Conservation (phyloP, 768 basidiomycete species). For the Termitomyces bulborhizus region DNA sequence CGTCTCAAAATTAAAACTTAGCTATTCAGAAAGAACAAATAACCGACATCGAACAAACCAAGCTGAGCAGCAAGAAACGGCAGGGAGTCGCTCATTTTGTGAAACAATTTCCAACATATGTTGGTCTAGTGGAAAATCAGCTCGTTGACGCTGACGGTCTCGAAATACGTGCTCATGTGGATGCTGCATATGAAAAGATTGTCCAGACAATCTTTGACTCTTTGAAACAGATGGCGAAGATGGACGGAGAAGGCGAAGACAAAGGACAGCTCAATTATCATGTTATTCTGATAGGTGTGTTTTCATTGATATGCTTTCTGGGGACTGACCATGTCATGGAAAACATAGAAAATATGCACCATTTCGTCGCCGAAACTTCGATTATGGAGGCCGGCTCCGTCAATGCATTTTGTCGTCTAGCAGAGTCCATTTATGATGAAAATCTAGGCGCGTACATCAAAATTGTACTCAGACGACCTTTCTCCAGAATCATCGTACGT, state of each 20-base stretch:
- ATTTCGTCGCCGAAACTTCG: slow-evolving; percentile 80
- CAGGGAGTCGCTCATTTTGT: slow-evolving; percentile 90
- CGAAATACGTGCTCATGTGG: slow-evolving; percentile 72
- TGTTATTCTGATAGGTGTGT: slow-evolving; percentile 87
- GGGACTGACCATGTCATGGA: neutral
- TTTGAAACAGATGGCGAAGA: slow-evolving; percentile 92
- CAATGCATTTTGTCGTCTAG: slow-evolving; percentile 57
- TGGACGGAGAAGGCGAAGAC: slow-evolving; percentile 90
- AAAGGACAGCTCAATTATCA: slow-evolving; percentile 97
- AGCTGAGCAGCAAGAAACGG: slow-evolving; percentile 87
- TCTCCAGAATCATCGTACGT: slow-evolving; percentile 80
- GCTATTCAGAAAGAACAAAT: slow-evolving; percentile 72
- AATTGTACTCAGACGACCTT: slow-evolving; percentile 79
- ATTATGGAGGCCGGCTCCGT: slow-evolving; percentile 63
- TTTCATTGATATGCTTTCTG: neutral
- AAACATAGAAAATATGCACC: slow-evolving; percentile 87
- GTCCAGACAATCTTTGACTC: slow-evolving; percentile 89
- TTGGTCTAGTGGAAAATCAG: slow-evolving; percentile 78
- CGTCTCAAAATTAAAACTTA: neutral
- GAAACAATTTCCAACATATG: slow-evolving; percentile 87
- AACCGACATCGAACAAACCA: slow-evolving; percentile 83
- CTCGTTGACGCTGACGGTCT: slow-evolving; percentile 70
- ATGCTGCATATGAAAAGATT: slow-evolving; percentile 82
- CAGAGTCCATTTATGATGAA: slow-evolving; percentile 84
- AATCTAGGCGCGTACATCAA: slow-evolving; percentile 84